A percentile compares a stretch with the other conserved stretches of the same genome.
Conservation (phyloP, 352 stramenopile genomes). For the Globisporangium ultimum region DNA sequence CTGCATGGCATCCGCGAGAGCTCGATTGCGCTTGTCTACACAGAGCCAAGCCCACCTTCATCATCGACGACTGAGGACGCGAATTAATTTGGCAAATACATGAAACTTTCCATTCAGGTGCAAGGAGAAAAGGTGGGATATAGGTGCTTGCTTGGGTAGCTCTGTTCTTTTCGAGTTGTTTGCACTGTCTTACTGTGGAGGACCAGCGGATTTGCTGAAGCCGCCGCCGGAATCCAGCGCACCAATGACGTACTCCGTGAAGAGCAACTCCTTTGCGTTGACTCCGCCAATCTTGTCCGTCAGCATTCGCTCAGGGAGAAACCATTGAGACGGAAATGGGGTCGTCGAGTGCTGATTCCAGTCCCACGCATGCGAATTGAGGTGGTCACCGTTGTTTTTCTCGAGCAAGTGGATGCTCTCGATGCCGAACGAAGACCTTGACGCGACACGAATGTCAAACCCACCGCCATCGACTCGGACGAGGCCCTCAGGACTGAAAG, state of each 20-base stretch:
- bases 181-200: constrained; percentile 7
- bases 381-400: constrained; percentile 42
- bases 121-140: background rate
- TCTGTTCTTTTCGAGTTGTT: too few relatives aligned
- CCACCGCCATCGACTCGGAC: constrained; percentile 24
- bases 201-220: constrained; percentile 29
- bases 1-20: constrained; percentile 68
- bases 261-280: constrained; percentile 22
- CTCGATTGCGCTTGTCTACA: constrained; percentile 53
- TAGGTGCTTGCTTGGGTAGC: too few relatives aligned
- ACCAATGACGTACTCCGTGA: constrained; percentile 42
- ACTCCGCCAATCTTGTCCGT: constrained; percentile 23
- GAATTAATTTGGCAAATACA: background rate
- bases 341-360: constrained; percentile 25
- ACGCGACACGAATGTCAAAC: constrained; percentile 45
- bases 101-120: background rate
- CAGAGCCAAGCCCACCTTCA: constrained; percentile 26
- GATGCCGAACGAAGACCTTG: constrained; percentile 35
- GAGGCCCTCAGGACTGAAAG: constrained; percentile 26
- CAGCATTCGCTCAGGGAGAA: constrained; percentile 41
- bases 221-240: constrained; percentile 46
- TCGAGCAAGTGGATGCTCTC: constrained; percentile 45
- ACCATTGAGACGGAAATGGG: constrained; percentile 25
- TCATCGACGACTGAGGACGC: background rate
- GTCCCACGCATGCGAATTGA: constrained; percentile 44